Percentiles rank a stretch among this genome's conserved stretches.
These are phyloP conservation scores for Brassica rapa DNA, from an alignment of 345 rosid species.

Conservation along the genomic window DNA sequence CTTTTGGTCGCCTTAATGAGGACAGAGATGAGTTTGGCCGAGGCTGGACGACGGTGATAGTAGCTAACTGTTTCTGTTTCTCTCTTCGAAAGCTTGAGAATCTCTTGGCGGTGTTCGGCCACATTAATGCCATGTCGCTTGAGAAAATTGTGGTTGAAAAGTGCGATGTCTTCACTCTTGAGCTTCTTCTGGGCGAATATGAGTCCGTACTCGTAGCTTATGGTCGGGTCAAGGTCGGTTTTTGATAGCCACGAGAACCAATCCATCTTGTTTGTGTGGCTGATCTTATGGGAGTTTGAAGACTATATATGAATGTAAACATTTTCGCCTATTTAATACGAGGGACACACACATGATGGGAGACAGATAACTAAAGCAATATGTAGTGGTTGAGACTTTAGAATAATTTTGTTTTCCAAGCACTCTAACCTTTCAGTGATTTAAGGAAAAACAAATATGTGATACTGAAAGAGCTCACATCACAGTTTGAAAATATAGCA, in stretches of 20 bases:
- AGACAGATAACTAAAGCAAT: conserved; percentile 17
- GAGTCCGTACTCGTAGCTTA: conserved; percentile 67
- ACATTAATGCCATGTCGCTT: conserved; percentile 72
- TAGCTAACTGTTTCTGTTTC: conserved; percentile 32
- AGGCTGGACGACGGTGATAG: conserved; percentile 16
- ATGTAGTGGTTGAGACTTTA: conserved; percentile 14
- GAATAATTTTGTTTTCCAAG: not conserved
- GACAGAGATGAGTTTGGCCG: conserved; percentile 49
- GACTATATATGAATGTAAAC: not conserved
- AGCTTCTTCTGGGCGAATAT: conserved; percentile 65
- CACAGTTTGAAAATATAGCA: not conserved
- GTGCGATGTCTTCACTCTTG: conserved; percentile 59
- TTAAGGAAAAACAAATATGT: not conserved
- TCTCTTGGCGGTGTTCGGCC: conserved; percentile 79
- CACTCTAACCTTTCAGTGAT: not conserved
- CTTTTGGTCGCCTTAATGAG: conserved; percentile 48
- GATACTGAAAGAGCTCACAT: not conserved
- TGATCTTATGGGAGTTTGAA: not conserved
- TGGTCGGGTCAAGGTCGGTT: conserved; percentile 57
- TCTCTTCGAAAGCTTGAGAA: conserved; percentile 67
- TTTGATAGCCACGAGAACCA: conserved; percentile 90
- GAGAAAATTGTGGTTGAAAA: conserved; percentile 79
- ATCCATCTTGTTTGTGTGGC: conserved; percentile 50
- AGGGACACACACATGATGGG: not conserved
- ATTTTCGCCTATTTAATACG: not conserved